Base-by-base conservation (phyloP, 257 asterid species). In the Verbascum thapsus region DNA sequence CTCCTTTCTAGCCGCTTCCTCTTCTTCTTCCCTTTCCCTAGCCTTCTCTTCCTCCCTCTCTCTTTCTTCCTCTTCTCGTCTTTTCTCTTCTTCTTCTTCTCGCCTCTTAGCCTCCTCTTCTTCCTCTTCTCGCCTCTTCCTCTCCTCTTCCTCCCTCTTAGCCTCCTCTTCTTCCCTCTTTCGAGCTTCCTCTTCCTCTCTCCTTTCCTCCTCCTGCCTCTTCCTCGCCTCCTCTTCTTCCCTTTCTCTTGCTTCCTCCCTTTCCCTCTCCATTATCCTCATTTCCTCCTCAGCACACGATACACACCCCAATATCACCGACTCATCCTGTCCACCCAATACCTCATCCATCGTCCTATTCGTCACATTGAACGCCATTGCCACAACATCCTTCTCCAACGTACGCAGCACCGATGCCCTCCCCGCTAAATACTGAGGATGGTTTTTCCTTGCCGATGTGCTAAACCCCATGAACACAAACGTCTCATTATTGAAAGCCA, bases 251-350 rank as follows among this genome's bases (percentile, higher is more conserved):
- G 78, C 85, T 71, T 39, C 80, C 49, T 77, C 79, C 3, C n/a
- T 72, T 59, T 83, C 96, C 53, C 77, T 89, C 65, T 61, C 67
- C 91, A 86, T 35, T 15, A 73, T 45, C 72, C 77, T 80, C 38
- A 73, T 55, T 19, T 88, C 96, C 71, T 83, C 91, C 74, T 88
- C 98, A 0, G 98, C 96, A 50, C 98, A 91, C 3, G 95, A 86
- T 0, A 72, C 22, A 20, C 98, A 91, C 7, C 76, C 80, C 72
- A 81, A 68, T 18, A 91, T 86, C 17, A 86, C 81, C 0, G 88
- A 77, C 1, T 81, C 86, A 1, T 56, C 41, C 11, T 83, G 86
- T 0, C 70, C 52, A 20, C 58, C 71, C 72, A 78, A 55, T 17
- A 91, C 70, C 72, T 23, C 78, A 66, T 80, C 86, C 53, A 78